These are phyloP conservation scores for Phytophthora pluvialis DNA, from an alignment of 352 stramenopile genomes.

Conservation along the genomic window DNA sequence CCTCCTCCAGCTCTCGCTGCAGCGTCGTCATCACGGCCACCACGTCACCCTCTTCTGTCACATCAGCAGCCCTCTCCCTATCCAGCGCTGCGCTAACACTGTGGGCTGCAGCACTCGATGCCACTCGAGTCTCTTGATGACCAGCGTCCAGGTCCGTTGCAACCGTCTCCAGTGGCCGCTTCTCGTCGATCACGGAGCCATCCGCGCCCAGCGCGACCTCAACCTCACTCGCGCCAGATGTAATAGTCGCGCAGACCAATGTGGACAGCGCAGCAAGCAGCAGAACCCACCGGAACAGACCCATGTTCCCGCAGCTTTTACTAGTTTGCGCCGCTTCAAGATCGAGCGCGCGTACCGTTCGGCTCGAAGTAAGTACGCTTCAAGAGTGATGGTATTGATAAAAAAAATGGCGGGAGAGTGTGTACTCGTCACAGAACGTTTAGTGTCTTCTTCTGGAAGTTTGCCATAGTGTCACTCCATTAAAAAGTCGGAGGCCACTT, in stretches of 20 bases:
- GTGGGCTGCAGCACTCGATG: neutral
- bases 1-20: conserved; percentile 32
- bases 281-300: neutral
- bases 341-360: conserved; percentile 3
- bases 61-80: neutral
- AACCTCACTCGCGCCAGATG: neutral
- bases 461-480: conserved; percentile 2
- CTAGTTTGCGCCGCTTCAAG: conserved; percentile 23
- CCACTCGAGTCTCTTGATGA: neutral
- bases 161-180: neutral
- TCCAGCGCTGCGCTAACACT: neutral
- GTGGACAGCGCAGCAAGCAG: neutral
- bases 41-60: neutral
- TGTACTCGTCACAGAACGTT: conserved; percentile 13
- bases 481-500: neutral
- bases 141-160: neutral
- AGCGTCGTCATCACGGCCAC: conserved; percentile 20
- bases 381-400: conserved; percentile 18
- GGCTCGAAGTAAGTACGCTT: conserved; percentile 13
- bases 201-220: conserved; percentile 28
- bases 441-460: neutral
- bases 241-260: neutral
- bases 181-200: conserved; percentile 17
- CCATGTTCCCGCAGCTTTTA: neutral
- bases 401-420: conserved; percentile 29